These are phyloP conservation scores for Botrytis squamosa DNA, from an alignment of 2,329 filamentous ascomycete species.

Conservation along the genomic window DNA sequence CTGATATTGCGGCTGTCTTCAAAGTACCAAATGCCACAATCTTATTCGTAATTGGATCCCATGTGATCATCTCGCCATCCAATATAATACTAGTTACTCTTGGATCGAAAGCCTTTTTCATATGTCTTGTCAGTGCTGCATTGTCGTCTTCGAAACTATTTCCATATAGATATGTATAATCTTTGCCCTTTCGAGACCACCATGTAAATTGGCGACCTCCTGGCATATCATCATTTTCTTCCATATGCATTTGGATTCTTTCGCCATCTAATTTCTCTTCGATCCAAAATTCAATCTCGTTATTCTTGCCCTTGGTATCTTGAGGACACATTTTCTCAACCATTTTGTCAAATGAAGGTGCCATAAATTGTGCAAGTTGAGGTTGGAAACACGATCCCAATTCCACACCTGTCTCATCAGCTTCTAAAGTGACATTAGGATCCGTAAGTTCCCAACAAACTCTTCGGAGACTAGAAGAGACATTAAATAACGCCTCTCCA, in stretches of 20 bases:
- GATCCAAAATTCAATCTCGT: constrained; percentile 85
- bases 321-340: constrained; percentile 58
- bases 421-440: constrained; percentile 67
- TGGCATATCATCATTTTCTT: constrained; percentile 62
- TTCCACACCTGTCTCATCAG: constrained; percentile 70
- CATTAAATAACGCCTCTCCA: constrained; percentile 76
- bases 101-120: constrained; percentile 72
- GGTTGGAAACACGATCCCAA: constrained; percentile 97
- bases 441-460: constrained; percentile 94
- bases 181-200: constrained; percentile 94
- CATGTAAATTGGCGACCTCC: constrained; percentile 78
- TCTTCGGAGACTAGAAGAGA: constrained; percentile 83
- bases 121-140: constrained; percentile 75
- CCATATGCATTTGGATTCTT: constrained; percentile 94
- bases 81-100: constrained; percentile 84
- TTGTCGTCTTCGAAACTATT: constrained; percentile 70
- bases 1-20: constrained; percentile 82
- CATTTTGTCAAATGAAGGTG: constrained; percentile 78
- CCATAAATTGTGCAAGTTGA: constrained; percentile 89
- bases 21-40: constrained; percentile 89
- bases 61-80: constrained; percentile 98
- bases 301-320: constrained; percentile 53
- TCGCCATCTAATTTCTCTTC: constrained; percentile 98
- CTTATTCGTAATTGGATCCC: constrained; percentile 83
- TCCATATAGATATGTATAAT: constrained; percentile 94